These are phyloP conservation scores for Chalciporus sphaerocephalus DNA, from an alignment of 768 basidiomycete species.

Conservation along the genomic window DNA sequence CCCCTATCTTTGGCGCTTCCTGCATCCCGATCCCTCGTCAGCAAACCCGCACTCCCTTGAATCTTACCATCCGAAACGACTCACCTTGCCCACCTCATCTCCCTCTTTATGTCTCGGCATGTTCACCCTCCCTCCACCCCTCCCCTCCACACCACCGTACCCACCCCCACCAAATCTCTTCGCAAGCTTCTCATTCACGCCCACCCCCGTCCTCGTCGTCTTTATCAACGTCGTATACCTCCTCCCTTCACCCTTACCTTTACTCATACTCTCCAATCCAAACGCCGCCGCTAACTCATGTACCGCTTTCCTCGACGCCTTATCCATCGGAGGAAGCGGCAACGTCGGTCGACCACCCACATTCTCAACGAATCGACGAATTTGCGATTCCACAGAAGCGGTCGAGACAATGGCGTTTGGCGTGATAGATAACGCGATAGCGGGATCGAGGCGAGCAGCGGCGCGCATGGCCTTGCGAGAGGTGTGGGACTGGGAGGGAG, in stretches of 20 bases:
- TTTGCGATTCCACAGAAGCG: constrained; percentile 62
- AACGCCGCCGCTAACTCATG: constrained; percentile 83
- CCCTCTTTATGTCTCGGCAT: constrained; percentile 68
- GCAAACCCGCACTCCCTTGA: not conserved
- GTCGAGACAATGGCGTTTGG: constrained; percentile 58
- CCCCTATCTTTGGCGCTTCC: constrained; percentile 78
- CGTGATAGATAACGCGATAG: constrained; percentile 23
- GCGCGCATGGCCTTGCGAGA: constrained; percentile 63
- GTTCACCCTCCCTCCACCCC: constrained; percentile 9
- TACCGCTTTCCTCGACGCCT: constrained; percentile 62
- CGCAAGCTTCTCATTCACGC: constrained; percentile 49
- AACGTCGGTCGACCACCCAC: constrained; percentile 49
- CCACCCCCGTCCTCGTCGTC: constrained; percentile 55
- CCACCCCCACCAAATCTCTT: constrained; percentile 30
- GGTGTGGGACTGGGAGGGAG: constrained; percentile 58
- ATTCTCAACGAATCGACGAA: constrained; percentile 64
- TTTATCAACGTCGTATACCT: constrained; percentile 77
- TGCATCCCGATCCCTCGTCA: constrained; percentile 18
- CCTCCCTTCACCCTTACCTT: constrained; percentile 58
- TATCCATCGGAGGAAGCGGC: constrained; percentile 75
- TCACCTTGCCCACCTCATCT: constrained; percentile 79
- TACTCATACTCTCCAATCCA: constrained; percentile 71
- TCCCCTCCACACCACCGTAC: constrained; percentile 8
- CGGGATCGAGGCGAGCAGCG: constrained; percentile 48
- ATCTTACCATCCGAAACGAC: constrained; percentile 15